Evolutionary conservation across 768 basidiomycete genomes (phyloP).

Genomic region (Lactifluus subvellereus): DNA sequence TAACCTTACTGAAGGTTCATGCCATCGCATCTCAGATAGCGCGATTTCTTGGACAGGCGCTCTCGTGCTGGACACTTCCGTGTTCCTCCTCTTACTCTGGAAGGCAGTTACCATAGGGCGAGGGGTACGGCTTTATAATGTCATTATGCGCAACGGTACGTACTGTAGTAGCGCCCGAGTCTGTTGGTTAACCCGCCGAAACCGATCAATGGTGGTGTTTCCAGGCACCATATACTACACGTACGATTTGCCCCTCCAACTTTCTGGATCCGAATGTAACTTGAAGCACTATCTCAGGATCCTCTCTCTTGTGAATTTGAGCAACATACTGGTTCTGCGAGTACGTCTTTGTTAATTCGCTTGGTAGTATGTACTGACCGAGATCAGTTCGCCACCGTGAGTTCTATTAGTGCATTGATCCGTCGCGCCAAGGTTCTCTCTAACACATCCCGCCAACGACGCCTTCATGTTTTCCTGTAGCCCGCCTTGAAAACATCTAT

Average conservation of each 20-base stretch:
- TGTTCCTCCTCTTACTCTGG: background rate
- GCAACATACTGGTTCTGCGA: background rate
- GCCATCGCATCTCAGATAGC: background rate
- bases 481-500: background rate
- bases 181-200: background rate
- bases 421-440: background rate
- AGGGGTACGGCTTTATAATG: background rate
- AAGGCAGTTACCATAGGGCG: background rate
- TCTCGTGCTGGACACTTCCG: background rate
- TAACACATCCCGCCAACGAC: background rate
- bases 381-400: constrained; percentile 1
- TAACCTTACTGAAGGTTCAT: background rate
- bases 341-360: background rate
- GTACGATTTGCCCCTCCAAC: background rate
- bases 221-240: background rate
- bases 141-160: background rate
- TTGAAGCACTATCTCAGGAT: background rate
- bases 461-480: background rate
- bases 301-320: background rate
- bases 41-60: background rate
- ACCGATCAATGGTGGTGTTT: background rate
- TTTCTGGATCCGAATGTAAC: background rate
- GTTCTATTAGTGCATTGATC: background rate
- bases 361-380: background rate
- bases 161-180: background rate